Evolutionary conservation across 2,329 filamentous ascomycete species (phyloP).

Genomic region (Cercospora nicotianae): DNA sequence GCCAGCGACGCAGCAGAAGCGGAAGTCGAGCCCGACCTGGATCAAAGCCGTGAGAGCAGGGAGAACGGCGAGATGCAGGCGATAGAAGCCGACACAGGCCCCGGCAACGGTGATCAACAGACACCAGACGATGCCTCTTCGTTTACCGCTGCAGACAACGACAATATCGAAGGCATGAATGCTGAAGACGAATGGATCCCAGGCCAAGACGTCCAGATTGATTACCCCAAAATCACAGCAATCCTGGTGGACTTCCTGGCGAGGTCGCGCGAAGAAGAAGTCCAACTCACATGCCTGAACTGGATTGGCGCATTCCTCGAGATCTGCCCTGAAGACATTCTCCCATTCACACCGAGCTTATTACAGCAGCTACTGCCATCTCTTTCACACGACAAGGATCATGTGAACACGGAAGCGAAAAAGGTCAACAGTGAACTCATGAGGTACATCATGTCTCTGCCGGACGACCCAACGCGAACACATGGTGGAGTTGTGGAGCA

Average conservation of each 20-base stretch:
- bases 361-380: conserved; percentile 89
- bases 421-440: conserved; percentile 88
- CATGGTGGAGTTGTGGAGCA: conserved; percentile 19
- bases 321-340: conserved; percentile 93
- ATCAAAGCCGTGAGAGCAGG: conserved; percentile 24
- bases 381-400: conserved; percentile 87
- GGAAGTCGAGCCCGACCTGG: conserved; percentile 24
- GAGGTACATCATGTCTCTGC: conserved; percentile 89
- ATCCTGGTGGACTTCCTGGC: conserved; percentile 89
- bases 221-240: conserved; percentile 86
- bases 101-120: conserved; percentile 40
- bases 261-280: conserved; percentile 82
- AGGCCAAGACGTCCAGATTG: conserved; percentile 92
- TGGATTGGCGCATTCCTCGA: conserved; percentile 98
- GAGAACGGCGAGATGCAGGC: conserved; percentile 24
- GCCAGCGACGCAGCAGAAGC: conserved; percentile 5
- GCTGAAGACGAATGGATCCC: conserved; percentile 94
- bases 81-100: conserved; percentile 11
- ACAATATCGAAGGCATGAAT: conserved; percentile 33
- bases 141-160: conserved; percentile 56
- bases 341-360: conserved; percentile 90
- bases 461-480: conserved; percentile 57
- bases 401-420: conserved; percentile 82
- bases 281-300: conserved; percentile 82
- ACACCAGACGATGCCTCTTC: conserved; percentile 58